Conservation (phyloP, 2,329 filamentous ascomycete species). For the Trichoderma sp. region DNA sequence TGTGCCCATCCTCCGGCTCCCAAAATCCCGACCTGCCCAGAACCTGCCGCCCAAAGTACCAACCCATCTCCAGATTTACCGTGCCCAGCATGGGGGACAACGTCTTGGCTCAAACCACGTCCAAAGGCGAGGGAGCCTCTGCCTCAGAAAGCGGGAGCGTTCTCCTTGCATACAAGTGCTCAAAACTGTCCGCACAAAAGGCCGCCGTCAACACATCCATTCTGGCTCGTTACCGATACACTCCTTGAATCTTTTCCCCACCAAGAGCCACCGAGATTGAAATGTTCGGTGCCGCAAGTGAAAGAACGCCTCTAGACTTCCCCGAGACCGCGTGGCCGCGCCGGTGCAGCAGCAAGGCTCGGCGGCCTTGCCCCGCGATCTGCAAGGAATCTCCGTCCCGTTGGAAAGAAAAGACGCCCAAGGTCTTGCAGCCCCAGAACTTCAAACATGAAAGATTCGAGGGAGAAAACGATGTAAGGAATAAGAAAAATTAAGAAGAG, state of each 20-base stretch:
- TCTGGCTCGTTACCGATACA: slow-evolving; percentile 25
- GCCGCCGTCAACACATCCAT: slow-evolving; percentile 27
- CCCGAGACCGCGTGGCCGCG: not conserved
- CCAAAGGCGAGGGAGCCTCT: slow-evolving; percentile 9
- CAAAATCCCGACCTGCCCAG: slow-evolving; percentile 23
- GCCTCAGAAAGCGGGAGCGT: slow-evolving; percentile 8
- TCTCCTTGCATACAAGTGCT: slow-evolving; percentile 22
- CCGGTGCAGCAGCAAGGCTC: not conserved
- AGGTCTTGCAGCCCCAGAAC: slow-evolving; percentile 9
- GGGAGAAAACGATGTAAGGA: too few relatives aligned
- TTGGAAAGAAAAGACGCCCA: not conserved
- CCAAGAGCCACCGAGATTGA: slow-evolving; percentile 16
- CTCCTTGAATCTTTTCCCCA: slow-evolving; percentile 17
- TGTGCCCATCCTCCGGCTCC: slow-evolving; percentile 1
- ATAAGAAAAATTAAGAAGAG: slow-evolving; percentile 9
- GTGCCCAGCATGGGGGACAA: slow-evolving; percentile 22
- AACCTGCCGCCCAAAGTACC: slow-evolving; percentile 19
- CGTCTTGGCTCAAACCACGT: slow-evolving; percentile 10
- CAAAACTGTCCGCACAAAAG: slow-evolving; percentile 28
- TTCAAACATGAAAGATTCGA: slow-evolving; percentile 6
- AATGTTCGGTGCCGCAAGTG: slow-evolving; percentile 4
- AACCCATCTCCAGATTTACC: slow-evolving; percentile 23
- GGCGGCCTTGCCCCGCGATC: not conserved
- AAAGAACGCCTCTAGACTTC: slow-evolving; percentile 1
- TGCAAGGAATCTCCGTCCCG: not conserved